These are phyloP conservation scores for Trichocladium uniseriatum DNA, from an alignment of 495 filamentous ascomycete species.

Conservation along the genomic window DNA sequence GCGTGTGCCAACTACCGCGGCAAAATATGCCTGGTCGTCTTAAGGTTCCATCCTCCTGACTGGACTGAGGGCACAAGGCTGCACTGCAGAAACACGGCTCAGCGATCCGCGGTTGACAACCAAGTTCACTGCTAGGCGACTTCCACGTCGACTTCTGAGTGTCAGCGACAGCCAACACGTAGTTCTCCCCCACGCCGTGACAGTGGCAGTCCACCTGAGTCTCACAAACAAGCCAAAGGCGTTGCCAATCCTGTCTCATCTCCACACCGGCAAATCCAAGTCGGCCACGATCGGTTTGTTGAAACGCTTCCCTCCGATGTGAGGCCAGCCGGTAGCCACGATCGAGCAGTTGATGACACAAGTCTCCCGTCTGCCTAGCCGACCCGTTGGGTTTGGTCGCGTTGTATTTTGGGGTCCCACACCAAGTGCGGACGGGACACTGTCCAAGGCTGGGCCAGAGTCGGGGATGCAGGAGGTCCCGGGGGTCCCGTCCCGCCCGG, in stretches of 20 bases:
- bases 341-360: conserved; percentile 72
- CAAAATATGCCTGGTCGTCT: no score
- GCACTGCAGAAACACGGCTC: no score
- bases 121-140: no score
- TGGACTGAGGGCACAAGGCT: no score
- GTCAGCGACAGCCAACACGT: no score
- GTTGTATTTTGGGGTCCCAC: neutral
- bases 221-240: neutral
- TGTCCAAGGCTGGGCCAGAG: conserved; percentile 26
- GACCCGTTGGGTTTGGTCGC: conserved; percentile 33
- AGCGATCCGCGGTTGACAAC: no score
- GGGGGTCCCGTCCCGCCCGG: neutral
- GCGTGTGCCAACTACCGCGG: no score
- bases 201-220: neutral
- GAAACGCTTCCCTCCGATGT: conserved; percentile 47
- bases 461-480: conserved; percentile 16
- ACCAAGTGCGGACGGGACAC: neutral
- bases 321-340: conserved; percentile 57
- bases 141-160: no score
- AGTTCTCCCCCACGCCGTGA: no score
- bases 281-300: conserved; percentile 74
- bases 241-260: neutral
- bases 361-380: conserved; percentile 52
- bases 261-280: conserved; percentile 55
- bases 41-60: no score